phyloP scores from a whole-genome alignment of 805 yeast genomes.

The Candida alai region DNA sequence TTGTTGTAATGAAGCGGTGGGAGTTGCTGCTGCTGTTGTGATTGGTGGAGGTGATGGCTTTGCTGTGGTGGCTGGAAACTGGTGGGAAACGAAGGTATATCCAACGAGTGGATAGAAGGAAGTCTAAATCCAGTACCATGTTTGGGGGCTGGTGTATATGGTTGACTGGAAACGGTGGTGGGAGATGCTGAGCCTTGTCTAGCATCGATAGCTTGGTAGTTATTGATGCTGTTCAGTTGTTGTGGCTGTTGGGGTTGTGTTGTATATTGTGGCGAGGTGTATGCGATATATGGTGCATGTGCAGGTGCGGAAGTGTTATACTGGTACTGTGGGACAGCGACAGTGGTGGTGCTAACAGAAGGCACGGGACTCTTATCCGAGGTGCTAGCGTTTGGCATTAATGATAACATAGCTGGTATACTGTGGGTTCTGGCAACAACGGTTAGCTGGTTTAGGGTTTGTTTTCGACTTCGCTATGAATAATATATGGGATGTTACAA shows the following conservation, averaged over 20 bases:
- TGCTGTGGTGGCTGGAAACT: no score
- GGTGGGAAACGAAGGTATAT: constrained; percentile 23
- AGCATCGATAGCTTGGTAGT: constrained; percentile 3
- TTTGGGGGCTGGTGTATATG: constrained; percentile 3
- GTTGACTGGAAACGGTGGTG: background rate
- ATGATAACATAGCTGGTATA: no score
- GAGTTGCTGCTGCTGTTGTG: constrained; percentile 3
- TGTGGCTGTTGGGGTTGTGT: constrained; percentile 2
- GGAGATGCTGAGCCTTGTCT: constrained; percentile 1
- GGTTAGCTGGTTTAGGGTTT: no score
- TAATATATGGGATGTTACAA: no score
- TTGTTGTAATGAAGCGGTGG: constrained; percentile 5
- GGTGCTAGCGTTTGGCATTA: background rate
- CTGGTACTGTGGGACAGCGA: no score
- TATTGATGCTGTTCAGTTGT: constrained; percentile 3
- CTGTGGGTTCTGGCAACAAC: no score
- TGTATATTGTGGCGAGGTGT: background rate
- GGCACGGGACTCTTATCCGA: no score
- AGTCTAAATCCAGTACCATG: constrained; percentile 12
- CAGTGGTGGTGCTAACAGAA: no score
- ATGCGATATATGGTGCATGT: no score
- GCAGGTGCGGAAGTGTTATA: no score
- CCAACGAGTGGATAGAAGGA: constrained; percentile 34
- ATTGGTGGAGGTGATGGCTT: constrained; percentile 5
- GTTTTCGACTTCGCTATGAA: no score